Evolutionary conservation across 1,284 basidiomycete species (phyloP), one percentile per base, ranked within the genome.

Genomic region (Uromyces viciae-fabae): DNA sequence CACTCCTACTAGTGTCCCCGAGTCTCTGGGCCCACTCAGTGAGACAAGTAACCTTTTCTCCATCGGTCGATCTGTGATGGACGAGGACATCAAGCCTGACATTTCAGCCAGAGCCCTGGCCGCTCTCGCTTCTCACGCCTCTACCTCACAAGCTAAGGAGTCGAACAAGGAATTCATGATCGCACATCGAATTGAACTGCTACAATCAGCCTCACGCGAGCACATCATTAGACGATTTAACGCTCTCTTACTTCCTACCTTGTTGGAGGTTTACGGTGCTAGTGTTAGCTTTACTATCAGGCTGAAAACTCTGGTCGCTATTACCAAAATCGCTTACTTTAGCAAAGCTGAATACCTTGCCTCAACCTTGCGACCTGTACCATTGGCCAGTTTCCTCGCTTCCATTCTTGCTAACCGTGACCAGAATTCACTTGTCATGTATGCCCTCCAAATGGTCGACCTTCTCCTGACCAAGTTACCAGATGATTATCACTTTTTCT

Each of bases 241-340:
- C 94, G 90, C 90, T 56, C 88, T 95, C 25, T 91, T 94, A 84
- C 91, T 96, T 0, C 95, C 95, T 0, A 94, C 95, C 68, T 89
- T 98, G 73, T 91, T 97, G 80, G 95, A 98, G 84, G 95, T 98
- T 9, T 98, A 96, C 86, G 92, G 94, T 28, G 95, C 95, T 14
- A 96, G 94, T 84, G 94, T 98, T 43, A 91, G 91, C 76, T 90
- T 91, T 0, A 91, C 93, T 7, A 91, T 97, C 2, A 89, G 95
- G 81, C 90, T 92, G 72, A 95, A 95, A 88, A 93, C 93, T 0
- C 88, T 98, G 82, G 92, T 91, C 0, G 93, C 92, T 0, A 84
- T 98, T 73, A 86, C 95, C 82, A 96, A 97, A 85, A 94, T 95
- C 1, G 90, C 94, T 72, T 92, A 93, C 82, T 98, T 95, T 86